Percentiles rank a stretch among this genome's conserved stretches.
Conservation (phyloP, 2,329 filamentous ascomycete species). For the Madurella fahalii region DNA sequence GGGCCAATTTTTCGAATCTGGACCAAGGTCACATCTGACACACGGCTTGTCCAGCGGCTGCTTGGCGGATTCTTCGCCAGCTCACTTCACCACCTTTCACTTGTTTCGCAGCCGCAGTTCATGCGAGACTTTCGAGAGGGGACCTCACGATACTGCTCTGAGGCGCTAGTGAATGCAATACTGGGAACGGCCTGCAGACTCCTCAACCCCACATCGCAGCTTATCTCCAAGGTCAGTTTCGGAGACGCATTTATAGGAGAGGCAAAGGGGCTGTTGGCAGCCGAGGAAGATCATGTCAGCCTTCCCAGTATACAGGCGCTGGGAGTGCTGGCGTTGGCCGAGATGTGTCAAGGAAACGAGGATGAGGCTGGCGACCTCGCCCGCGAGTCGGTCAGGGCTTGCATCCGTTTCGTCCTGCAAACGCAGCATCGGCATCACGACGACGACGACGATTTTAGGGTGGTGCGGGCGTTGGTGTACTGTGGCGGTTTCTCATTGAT, state of each 20-base stretch:
- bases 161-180: slow-evolving; percentile 24
- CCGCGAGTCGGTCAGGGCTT: slow-evolving; percentile 19
- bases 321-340: slow-evolving; percentile 21
- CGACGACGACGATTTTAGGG: slow-evolving; percentile 13
- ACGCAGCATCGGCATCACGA: not conserved
- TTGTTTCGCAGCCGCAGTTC: slow-evolving; percentile 21
- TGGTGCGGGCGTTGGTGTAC: slow-evolving; percentile 18
- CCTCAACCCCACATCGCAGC: slow-evolving; percentile 10
- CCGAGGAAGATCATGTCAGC: slow-evolving; percentile 11
- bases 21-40: slow-evolving; percentile 23
- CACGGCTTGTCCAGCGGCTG: slow-evolving; percentile 18
- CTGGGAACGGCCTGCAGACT: slow-evolving; percentile 21
- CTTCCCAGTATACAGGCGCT: slow-evolving; percentile 24
- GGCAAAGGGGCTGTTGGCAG: slow-evolving; percentile 18
- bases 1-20: slow-evolving; percentile 16
- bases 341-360: slow-evolving; percentile 23
- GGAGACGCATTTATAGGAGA: slow-evolving; percentile 24
- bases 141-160: slow-evolving; percentile 21
- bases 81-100: slow-evolving; percentile 16
- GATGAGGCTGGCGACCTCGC: slow-evolving; percentile 22
- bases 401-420: slow-evolving; percentile 17
- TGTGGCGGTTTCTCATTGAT: slow-evolving; percentile 25
- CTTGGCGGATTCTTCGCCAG: slow-evolving; percentile 18
- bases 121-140: slow-evolving; percentile 21
- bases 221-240: slow-evolving; percentile 16